Percentiles rank a stretch among this genome's conserved stretches.
Evolutionary conservation across 2,329 filamentous ascomycete species (phyloP).

Genomic region (Curvularia sp.): DNA sequence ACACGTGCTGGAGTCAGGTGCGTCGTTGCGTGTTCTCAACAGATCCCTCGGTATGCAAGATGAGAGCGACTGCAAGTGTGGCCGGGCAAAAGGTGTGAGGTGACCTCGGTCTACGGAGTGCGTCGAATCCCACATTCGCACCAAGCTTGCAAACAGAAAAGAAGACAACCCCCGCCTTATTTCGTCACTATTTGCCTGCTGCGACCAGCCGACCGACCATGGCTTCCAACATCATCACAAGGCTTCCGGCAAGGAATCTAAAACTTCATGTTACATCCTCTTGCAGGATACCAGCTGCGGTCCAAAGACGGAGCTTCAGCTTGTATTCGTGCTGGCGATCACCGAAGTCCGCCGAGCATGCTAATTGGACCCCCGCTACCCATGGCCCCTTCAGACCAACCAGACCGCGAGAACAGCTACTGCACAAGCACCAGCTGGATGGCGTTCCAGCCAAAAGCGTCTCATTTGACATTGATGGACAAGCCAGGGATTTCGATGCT

Average conservation of each 20-base stretch:
- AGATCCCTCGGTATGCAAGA: constrained; percentile 21
- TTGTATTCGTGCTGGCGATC: constrained; percentile 31
- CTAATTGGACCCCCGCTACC: constrained; percentile 31
- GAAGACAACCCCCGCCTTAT: constrained; percentile 24
- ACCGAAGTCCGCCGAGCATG: constrained; percentile 24
- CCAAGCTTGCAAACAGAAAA: constrained; percentile 28
- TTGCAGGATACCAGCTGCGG: constrained; percentile 3
- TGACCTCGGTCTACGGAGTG: constrained; percentile 29
- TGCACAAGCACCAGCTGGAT: constrained; percentile 21
- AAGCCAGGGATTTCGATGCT: constrained; percentile 40
- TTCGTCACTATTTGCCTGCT: constrained; percentile 15
- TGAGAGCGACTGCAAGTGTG: constrained; percentile 14
- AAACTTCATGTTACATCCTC: background rate
- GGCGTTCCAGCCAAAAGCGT: constrained; percentile 39
- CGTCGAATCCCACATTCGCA: constrained; percentile 25
- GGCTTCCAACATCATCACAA: constrained; percentile 39
- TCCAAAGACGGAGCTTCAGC: constrained; percentile 21
- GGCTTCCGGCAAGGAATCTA: constrained; percentile 10
- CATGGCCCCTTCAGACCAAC: constrained; percentile 29
- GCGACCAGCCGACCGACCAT: constrained; percentile 26
- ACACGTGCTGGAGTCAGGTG: constrained; percentile 25
- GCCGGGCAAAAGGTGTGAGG: constrained; percentile 25
- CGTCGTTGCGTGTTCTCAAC: constrained; percentile 21
- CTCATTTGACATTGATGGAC: constrained; percentile 44
- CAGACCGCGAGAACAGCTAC: constrained; percentile 30